Percentiles rank a stretch among this genome's conserved stretches.
phyloP scores from a whole-genome alignment of 1,139 yeast species.

The Meyerozyma elateridarum region DNA sequence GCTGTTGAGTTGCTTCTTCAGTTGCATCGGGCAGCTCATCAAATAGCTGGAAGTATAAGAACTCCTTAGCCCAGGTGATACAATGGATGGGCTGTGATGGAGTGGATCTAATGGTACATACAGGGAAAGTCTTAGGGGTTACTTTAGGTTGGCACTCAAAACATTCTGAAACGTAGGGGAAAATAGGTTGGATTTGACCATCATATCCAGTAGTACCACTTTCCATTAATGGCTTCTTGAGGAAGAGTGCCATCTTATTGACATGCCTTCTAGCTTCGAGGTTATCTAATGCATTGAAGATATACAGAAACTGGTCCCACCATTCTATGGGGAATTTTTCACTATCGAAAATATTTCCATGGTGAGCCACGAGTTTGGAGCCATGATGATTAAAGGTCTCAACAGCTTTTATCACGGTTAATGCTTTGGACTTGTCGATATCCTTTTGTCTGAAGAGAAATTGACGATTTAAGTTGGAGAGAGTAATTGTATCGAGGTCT shows the following conservation, averaged over 20 bases:
- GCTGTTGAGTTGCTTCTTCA: constrained; percentile 19
- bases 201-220: constrained; percentile 93
- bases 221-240: constrained; percentile 77
- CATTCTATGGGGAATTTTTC: constrained; percentile 67
- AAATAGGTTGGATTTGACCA: constrained; percentile 91
- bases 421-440: constrained; percentile 14
- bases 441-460: constrained; percentile 67
- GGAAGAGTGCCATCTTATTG: constrained; percentile 72
- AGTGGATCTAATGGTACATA: constrained; percentile 93
- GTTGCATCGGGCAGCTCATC: constrained; percentile 46
- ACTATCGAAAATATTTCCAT: constrained; percentile 84
- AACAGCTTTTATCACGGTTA: constrained; percentile 70
- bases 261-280: constrained; percentile 89
- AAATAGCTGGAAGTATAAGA: constrained; percentile 76
- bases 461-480: constrained; percentile 89
- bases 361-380: constrained; percentile 71
- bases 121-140: constrained; percentile 88
- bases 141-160: constrained; percentile 88
- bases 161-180: constrained; percentile 81
- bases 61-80: constrained; percentile 96
- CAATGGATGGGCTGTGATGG: constrained; percentile 97
- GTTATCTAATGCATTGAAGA: constrained; percentile 91
- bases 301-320: constrained; percentile 74
- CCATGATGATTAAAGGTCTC: constrained; percentile 64
- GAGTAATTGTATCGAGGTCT: constrained; percentile 90